Base-by-base conservation (phyloP, 129 eudicot species). In the Calendula officinalis region DNA sequence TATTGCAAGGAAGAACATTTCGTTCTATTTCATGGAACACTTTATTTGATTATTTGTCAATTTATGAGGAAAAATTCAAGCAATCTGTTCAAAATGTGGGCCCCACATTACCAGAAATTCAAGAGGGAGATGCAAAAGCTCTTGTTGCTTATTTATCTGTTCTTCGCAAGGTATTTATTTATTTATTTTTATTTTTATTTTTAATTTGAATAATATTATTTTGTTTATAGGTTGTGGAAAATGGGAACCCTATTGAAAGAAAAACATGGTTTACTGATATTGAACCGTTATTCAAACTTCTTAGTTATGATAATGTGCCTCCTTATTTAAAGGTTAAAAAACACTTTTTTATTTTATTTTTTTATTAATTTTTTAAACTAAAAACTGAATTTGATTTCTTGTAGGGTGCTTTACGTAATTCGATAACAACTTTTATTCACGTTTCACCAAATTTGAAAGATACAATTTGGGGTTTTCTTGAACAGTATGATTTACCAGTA, bases 221-320 rank as follows among this genome's bases (percentile, higher is more conserved):
- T 22, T 22, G 58, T 55, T 54, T 45, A 56, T 57, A 91, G 98
- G 99, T 89, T 30, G 74, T 89, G 67, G 95, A 83, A 65, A 81
- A 88, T 76, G 99, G 97, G 70, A 89, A 79, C 66, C 92, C 99
- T 58, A 66, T 72, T 71, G 95, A 88, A 74, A 75, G 88, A 65
- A 86, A 76, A 75, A 82, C 91, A 66, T 94, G 99, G 99, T 94
- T 94, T 75, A 83, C 95, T 67, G 99, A 94, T 73, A 94, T 94
- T 16, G 99, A 94, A 64, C 88, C 95, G 33, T 74, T 94, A 67
- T 94, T 94, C 80, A 94, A 89, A 71, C 99, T 94, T 68, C 99
- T 94, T 46, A 67, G 99, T 76, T 94, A 85, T 67, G 99, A 94
- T 72, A 89, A 89, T 47, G 97, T 94, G 56, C 97, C 99, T 75